Conservation (phyloP, 805 yeast genomes). For the Priceomyces castillae region DNA sequence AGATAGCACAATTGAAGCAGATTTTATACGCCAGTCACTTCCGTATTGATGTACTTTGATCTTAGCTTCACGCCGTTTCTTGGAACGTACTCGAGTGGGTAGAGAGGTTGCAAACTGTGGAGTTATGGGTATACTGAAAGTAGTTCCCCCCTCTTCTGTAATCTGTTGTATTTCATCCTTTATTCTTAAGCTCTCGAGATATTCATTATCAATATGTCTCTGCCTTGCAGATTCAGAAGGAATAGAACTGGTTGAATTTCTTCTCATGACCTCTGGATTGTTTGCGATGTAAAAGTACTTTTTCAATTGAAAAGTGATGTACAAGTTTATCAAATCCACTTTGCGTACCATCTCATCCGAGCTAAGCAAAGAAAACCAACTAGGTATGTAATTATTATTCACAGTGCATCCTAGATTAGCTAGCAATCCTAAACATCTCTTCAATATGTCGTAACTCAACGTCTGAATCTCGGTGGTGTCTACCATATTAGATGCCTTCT, state of each 20-base stretch:
- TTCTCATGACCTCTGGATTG: slow-evolving; percentile 18
- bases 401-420: slow-evolving; percentile 45
- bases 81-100: slow-evolving; percentile 10
- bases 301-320: slow-evolving; percentile 72
- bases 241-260: slow-evolving; percentile 4
- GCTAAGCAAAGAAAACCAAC: slow-evolving; percentile 54
- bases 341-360: slow-evolving; percentile 45
- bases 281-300: slow-evolving; percentile 44
- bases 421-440: slow-evolving; percentile 66
- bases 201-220: slow-evolving; percentile 15
- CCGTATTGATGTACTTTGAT: slow-evolving; percentile 62
- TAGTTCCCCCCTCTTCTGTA: slow-evolving; percentile 9
- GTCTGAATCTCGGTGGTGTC: slow-evolving; percentile 53
- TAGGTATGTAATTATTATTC: slow-evolving; percentile 43
- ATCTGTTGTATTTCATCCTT: slow-evolving; percentile 17
- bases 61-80: slow-evolving; percentile 22
- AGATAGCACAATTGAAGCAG: slow-evolving; percentile 61
- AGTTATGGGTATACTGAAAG: slow-evolving; percentile 8
- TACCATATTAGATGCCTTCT: slow-evolving; percentile 22
- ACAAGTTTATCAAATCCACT: slow-evolving; percentile 69
- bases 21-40: slow-evolving; percentile 74
- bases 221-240: background rate
- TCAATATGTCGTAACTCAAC: slow-evolving; percentile 65
- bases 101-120: slow-evolving; percentile 5
- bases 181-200: slow-evolving; percentile 19